phyloP scores from a whole-genome alignment of 306 rosid species.

The Inga leiocalycina region DNA sequence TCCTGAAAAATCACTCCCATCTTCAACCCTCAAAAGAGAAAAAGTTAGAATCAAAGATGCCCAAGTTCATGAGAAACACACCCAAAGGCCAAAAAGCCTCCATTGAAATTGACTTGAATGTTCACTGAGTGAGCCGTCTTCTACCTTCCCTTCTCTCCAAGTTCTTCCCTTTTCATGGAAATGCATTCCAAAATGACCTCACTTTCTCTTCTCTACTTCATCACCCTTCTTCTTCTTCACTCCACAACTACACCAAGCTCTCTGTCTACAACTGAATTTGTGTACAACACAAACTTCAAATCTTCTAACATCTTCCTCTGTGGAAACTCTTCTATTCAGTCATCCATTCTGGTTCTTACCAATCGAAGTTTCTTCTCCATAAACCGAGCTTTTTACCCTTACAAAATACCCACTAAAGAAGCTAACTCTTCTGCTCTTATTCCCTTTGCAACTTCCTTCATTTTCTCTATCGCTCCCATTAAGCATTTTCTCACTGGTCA shows the following conservation, averaged over 20 bases:
- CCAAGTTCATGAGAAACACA: not conserved
- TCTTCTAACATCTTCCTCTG: constrained; percentile 35
- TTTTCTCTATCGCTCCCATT: constrained; percentile 46
- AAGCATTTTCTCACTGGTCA: constrained; percentile 41
- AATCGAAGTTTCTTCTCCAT: constrained; percentile 42
- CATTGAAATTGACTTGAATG: not conserved
- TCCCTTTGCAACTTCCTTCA: constrained; percentile 50
- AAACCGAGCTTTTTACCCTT: constrained; percentile 44
- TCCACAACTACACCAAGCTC: not conserved
- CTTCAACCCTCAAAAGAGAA: not conserved
- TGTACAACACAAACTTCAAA: constrained; percentile 48
- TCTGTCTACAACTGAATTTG: constrained; percentile 39
- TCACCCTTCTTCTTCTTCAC: not conserved
- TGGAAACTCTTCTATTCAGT: constrained; percentile 42
- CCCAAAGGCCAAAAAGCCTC: not conserved
- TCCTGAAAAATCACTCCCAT: not conserved
- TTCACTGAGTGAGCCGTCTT: not conserved
- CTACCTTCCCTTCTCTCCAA: not conserved
- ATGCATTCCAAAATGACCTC: not conserved
- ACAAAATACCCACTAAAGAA: constrained; percentile 37
- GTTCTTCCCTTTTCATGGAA: not conserved
- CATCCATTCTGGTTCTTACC: constrained; percentile 43
- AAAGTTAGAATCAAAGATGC: not conserved
- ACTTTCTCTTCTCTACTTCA: not conserved
- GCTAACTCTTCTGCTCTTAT: constrained; percentile 20